Evolutionary conservation across 2,329 filamentous ascomycete genomes (phyloP), one percentile per base, ranked within the genome.

Genomic region (Calonectria pauciramosa): DNA sequence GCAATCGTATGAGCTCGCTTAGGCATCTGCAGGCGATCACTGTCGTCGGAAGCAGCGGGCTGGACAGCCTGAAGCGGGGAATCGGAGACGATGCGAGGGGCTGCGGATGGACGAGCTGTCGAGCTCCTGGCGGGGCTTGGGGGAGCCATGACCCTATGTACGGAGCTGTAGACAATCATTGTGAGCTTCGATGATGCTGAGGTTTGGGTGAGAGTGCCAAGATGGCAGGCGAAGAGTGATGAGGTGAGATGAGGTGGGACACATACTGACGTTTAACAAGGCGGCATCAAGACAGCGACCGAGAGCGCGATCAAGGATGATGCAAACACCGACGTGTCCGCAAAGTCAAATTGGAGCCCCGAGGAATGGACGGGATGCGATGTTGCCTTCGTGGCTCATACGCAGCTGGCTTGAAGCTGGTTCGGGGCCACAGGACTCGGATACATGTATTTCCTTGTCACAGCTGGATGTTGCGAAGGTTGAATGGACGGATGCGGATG

Each of bases 1-100:
- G 88, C 86, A 73, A 88, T 84, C 13, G 88, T 90, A 74, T 86
- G 87, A 16, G 88, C 87, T 79, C 88, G 84, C 82, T 88, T 87
- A n/a, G 84, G 80, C 6, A 82, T 80, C 71, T 81, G 80, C 69
- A 83, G 78, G 65, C 81, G 79, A 73, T 85, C 82, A 52, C 80
- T 79, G 32, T 83, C 78, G 41, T 84, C 80, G 32, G 83, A 59
- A 79, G 73, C 51, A 71, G 68, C 76, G 75, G 72, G 34, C 38
- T 79, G 81, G 16, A 77, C 64, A n/a, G 65, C 38, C 36, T 71
- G 54, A 59, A 72, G 77, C 67, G 75, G 79, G 4, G 80, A 80
- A 56, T 79, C 82, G 41, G 85, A 85, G n/a, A 83, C 72, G 47
- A 80, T 77, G 14, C 85, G 83, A 51, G 80, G 72, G 30, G 80